Percentiles rank a stretch among this genome's conserved stretches.
These are phyloP conservation scores for Trifolium repens DNA, from an alignment of 306 rosid species.

Conservation along the genomic window DNA sequence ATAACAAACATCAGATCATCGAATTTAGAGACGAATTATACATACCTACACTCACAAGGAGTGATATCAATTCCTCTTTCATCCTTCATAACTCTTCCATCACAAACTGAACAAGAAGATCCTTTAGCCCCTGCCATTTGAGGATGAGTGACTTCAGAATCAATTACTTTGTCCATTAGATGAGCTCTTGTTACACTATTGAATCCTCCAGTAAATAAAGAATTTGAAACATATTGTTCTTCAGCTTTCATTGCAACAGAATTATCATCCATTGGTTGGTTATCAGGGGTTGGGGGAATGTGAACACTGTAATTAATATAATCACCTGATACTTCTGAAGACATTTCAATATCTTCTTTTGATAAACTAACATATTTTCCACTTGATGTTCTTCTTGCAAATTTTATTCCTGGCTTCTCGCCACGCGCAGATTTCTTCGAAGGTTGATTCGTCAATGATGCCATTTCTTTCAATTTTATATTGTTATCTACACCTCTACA, in stretches of 20 bases:
- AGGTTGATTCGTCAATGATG: slow-evolving; percentile 60
- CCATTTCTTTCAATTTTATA: slow-evolving; percentile 41
- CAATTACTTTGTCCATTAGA: slow-evolving; percentile 91
- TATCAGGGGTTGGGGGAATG: slow-evolving; percentile 86
- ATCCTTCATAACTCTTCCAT: slow-evolving; percentile 87
- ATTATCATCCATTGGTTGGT: slow-evolving; percentile 76
- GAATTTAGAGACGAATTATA: not conserved
- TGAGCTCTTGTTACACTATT: slow-evolving; percentile 86
- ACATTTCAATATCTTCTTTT: slow-evolving; percentile 82
- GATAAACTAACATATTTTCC: slow-evolving; percentile 81
- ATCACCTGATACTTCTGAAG: slow-evolving; percentile 70
- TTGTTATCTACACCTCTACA: not conserved
- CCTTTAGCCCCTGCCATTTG: slow-evolving; percentile 97
- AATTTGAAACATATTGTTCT: slow-evolving; percentile 86
- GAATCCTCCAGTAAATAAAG: slow-evolving; percentile 86
- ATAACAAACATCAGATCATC: too few species aligned
- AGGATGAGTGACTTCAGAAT: slow-evolving; percentile 82
- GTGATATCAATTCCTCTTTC: slow-evolving; percentile 77
- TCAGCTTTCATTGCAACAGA: slow-evolving; percentile 81
- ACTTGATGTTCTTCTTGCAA: slow-evolving; percentile 88
- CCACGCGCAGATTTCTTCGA: slow-evolving; percentile 62
- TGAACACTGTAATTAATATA: slow-evolving; percentile 89
- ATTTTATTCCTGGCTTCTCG: slow-evolving; percentile 50
- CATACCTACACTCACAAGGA: slow-evolving; percentile 92
- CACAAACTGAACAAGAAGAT: slow-evolving; percentile 75